phyloP scores from a whole-genome alignment of 2,329 filamentous ascomycete genomes.

The Phialophora macrospora region DNA sequence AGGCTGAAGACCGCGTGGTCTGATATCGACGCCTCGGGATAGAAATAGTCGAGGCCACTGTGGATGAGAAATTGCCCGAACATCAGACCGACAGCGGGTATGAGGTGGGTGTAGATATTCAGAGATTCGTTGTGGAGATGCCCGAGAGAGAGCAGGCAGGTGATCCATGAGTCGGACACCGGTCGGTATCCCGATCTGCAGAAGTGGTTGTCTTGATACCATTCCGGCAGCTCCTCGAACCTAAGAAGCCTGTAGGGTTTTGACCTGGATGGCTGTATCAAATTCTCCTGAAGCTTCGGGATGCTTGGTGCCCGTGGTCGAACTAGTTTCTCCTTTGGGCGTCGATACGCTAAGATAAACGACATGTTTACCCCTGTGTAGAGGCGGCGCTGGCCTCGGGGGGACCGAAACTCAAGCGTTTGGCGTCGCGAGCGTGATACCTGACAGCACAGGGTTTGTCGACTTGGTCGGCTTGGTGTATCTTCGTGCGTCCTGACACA shows the following conservation, averaged over 20 bases:
- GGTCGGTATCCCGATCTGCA: conserved; percentile 53
- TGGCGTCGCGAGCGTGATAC: not conserved
- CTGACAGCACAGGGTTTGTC: not conserved
- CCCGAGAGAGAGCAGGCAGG: conserved; percentile 49
- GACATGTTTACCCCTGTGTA: conserved; percentile 22
- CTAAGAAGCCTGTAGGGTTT: conserved; percentile 38
- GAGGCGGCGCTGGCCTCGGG: not conserved
- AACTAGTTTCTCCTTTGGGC: conserved; percentile 31
- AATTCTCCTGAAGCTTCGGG: conserved; percentile 25
- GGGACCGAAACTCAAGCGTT: not conserved
- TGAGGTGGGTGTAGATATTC: conserved; percentile 54
- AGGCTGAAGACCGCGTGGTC: conserved; percentile 51
- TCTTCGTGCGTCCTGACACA: not conserved
- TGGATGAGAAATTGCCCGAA: conserved; percentile 40
- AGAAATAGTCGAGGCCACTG: conserved; percentile 42
- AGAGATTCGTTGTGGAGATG: conserved; percentile 53
- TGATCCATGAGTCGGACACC: conserved; percentile 45
- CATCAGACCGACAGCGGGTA: conserved; percentile 51
- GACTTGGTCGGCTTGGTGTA: not conserved
- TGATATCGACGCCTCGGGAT: conserved; percentile 43
- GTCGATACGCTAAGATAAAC: conserved; percentile 36
- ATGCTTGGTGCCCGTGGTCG: conserved; percentile 27
- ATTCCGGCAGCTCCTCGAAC: conserved; percentile 49
- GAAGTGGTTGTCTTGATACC: conserved; percentile 52
- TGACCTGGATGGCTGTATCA: conserved; percentile 13